Percentiles rank a stretch among this genome's conserved stretches.
Evolutionary conservation across 2,329 filamentous ascomycete genomes (phyloP).

Genomic region (Aspergillus brunneoviolaceus): DNA sequence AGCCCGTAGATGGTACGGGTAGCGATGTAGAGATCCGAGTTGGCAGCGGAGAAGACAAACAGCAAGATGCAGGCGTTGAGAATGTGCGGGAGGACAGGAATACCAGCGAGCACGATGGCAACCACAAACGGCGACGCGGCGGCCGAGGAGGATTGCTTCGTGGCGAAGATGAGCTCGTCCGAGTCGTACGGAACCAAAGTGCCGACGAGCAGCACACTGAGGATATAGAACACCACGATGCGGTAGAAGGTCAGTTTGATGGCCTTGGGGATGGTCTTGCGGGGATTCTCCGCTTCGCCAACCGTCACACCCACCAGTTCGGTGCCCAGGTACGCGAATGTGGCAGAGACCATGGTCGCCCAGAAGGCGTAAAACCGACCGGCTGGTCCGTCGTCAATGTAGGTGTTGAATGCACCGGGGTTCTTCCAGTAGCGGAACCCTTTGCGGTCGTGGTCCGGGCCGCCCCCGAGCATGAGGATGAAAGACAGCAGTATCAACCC

Average conservation of each 20-base stretch:
- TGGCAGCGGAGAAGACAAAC: constrained; percentile 75
- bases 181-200: constrained; percentile 75
- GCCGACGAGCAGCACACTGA: constrained; percentile 71
- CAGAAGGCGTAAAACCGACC: constrained; percentile 65
- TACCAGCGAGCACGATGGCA: constrained; percentile 64
- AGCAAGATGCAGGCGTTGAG: constrained; percentile 72
- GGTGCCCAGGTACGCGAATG: constrained; percentile 76
- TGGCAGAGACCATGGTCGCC: constrained; percentile 71
- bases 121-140: constrained; percentile 73
- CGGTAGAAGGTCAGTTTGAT: constrained; percentile 81
- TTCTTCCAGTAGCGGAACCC: constrained; percentile 67
- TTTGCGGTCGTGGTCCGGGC: constrained; percentile 60
- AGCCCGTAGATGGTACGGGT: constrained; percentile 72
- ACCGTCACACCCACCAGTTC: constrained; percentile 77
- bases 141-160: constrained; percentile 49
- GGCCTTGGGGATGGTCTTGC: constrained; percentile 71
- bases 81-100: constrained; percentile 63
- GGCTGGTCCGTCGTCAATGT: constrained; percentile 44
- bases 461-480: constrained; percentile 64
- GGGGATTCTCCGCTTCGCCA: constrained; percentile 76
- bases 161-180: constrained; percentile 54
- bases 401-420: constrained; percentile 59
- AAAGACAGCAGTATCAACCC: constrained; percentile 66
- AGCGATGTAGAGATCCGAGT: constrained; percentile 75
- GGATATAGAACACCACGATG: constrained; percentile 76